Evolutionary conservation across 2,329 filamentous ascomycete species (phyloP), one percentile per base, ranked within the genome.

Genomic region (Colletotrichum abscissum): DNA sequence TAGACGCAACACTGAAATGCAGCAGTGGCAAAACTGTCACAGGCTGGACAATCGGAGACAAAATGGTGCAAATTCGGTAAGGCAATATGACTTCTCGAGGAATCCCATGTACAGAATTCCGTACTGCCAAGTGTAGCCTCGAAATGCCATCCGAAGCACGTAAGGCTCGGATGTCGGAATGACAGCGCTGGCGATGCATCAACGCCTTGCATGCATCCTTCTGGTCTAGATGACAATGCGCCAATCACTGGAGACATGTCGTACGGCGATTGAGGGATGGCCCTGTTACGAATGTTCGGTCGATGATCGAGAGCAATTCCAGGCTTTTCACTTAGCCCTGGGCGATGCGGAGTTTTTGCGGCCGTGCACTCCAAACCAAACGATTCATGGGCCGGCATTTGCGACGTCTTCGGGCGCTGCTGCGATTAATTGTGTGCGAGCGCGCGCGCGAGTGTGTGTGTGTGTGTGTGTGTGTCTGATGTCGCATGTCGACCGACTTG

Each of bases 381-480:
- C 71, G 71, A 73, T 73, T 73, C 71, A 73, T 73, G 67, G 60
- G 6, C 14, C 38, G 30, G 56, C 58, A 16, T 38, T 33, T 69
- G 59, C 58, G 66, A 64, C 65, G 59, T 60, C 54, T 66, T 69
- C 54, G 66, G 54, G 49, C 12, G 9, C 42, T 33, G 56, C 28
- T 54, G 28, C 28, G 16, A 26, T 14, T 54, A n/a, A 55, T n/a
- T 52, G n/a, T 22, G 30, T 30, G 42, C 42, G 42, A 49, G 42
- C 42, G 16, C 19, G 16, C 19, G 42, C 42, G 42, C 35, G 24
- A 28, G 63, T 59, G 14, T 68, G 56, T 70, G 14, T 59, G 56
- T 59, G 12, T n/a, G n/a, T n/a, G n/a, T 68, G 35, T 70, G 66
- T 57, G 59, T 73, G 67, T 73, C 67, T 71, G 71, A 73, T 73